Base-by-base conservation (phyloP, 1,284 basidiomycete genomes). In the Limonomyces culmigenus region DNA sequence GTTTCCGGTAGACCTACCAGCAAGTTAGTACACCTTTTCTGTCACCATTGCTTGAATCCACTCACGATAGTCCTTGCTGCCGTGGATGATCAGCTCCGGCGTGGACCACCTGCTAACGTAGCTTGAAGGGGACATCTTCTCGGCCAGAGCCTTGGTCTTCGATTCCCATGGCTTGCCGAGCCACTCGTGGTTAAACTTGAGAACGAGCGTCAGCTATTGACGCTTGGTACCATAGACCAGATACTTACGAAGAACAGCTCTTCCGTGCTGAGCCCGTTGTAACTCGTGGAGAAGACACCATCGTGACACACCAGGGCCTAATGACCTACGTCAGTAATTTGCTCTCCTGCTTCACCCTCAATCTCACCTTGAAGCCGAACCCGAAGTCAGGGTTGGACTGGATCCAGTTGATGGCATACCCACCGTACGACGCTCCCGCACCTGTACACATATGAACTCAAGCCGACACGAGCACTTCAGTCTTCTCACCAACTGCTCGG, bases 371-470 rank as follows among this genome's bases (percentile, higher is more conserved):
- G 67, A 95, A 93, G 17, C 70, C 69, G 50, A 86, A 84, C 4
- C 65, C 71, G 42, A 59, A 86, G 42, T 88, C 80, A 12, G 89
- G 87, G 54, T 93, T 86, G 1, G 88, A 85, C 55, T 91, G 83
- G 41, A 93, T 89, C 86, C 85, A 95, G 54, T 86, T 85, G 58
- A 86, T 75, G 10, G 81, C 80, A 52, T 81, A 86, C 38, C 83
- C 81, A 37, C 81, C 83, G 61, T 75, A 86, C 44, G 77, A 81
- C 2, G 76, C 81, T 31, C 81, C 83, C 37, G 78, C 80, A 23
- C n/a, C n/a, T n/a, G n/a, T n/a, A n/a, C n/a, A n/a, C n/a, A n/a
- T n/a, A n/a, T n/a, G n/a, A n/a, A n/a, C n/a, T n/a, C n/a, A n/a
- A n/a, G n/a, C n/a, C n/a, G n/a, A n/a, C n/a, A n/a, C n/a, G n/a